Evolutionary conservation across 1,139 yeast species (phyloP), one percentile per base, ranked within the genome.

Genomic region (Casaregolazyma suthepensis): DNA sequence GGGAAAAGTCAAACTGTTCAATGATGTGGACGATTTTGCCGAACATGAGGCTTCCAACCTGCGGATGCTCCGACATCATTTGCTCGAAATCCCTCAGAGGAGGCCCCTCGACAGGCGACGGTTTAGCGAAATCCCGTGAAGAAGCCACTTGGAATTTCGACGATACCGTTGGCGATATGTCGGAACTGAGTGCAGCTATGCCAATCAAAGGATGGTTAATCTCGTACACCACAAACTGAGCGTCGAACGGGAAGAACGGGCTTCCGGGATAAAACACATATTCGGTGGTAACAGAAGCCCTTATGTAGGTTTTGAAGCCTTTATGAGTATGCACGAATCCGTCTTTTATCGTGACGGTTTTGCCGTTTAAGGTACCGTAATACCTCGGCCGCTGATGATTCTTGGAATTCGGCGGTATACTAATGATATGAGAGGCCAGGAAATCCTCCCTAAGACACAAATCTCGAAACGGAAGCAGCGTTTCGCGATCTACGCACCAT

Each of bases 391-490:
- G 66, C 49, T 74, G 73, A 43, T 73, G 63, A 54, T 73, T 70
- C 10, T 75, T 67, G 1, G 76, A 67, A 44, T 64, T 62, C 7
- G 75, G 68, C 1, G 71, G 63, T 3, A 68, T 59, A 53, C 76
- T 71, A 29, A 87, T 68, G 22, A 89, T 78, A 67, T 89, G 96
- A 0, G 90, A 80, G 52, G 79, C 78, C 7, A 88, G 71, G 64
- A 87, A 89, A 29, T 85, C 91, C 49, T 81, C 83, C 51, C 74
- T 77, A 54, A 78, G 78, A 63, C 91, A 85, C 20, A 83, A 67
- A 2, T 85, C 89, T 15, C 67, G 67, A 54, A 82, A 75, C 1
- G 77, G 67, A 3, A 69, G 59, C 22, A 76, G 74, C 0, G 83
- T 65, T 13, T 75, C 75, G 13, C 74, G 72, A 60, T 86, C 93